These are phyloP conservation scores for Nicotiana tabacum DNA, from an alignment of 257 asterid species.

Conservation along the genomic window DNA sequence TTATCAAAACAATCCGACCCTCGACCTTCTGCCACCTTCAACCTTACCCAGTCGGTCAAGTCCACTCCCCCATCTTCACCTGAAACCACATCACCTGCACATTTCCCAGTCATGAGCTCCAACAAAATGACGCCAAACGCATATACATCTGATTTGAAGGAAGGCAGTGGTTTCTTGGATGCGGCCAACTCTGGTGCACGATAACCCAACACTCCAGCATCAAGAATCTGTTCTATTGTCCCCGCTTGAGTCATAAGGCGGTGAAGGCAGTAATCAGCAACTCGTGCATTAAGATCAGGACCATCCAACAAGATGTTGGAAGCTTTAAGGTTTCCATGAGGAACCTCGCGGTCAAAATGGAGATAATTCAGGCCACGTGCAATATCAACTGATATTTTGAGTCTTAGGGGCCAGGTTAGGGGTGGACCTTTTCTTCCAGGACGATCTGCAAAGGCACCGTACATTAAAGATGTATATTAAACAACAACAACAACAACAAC, in stretches of 20 bases:
- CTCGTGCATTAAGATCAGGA: constrained; percentile 75
- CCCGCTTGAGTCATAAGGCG: constrained; percentile 96
- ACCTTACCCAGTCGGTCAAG: constrained; percentile 85
- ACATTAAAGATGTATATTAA: constrained; percentile 1
- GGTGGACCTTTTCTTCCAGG: constrained; percentile 88
- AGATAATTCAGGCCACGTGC: constrained; percentile 99
- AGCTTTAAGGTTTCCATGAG: constrained; percentile 97
- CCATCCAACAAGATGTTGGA: constrained; percentile 79
- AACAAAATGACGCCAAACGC: constrained; percentile 85
- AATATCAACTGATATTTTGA: constrained; percentile 86
- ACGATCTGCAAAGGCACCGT: constrained; percentile 47
- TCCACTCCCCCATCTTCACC: constrained; percentile 88
- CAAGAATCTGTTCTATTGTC: constrained; percentile 84
- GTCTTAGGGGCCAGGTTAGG: constrained; percentile 80
- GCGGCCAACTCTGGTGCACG: constrained; percentile 93
- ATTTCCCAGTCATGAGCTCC: constrained; percentile 82
- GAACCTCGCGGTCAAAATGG: constrained; percentile 94
- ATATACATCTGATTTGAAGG: constrained; percentile 90
- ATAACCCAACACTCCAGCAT: constrained; percentile 87
- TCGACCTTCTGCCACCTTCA: constrained; percentile 77
- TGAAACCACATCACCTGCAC: constrained; percentile 94
- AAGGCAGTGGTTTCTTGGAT: constrained; percentile 78
- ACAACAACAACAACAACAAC: too few relatives aligned
- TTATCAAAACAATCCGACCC: constrained; percentile 77
- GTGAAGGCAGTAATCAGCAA: constrained; percentile 92